phyloP scores from a whole-genome alignment of 768 basidiomycete genomes.

The Xerocomus spinulosus region DNA sequence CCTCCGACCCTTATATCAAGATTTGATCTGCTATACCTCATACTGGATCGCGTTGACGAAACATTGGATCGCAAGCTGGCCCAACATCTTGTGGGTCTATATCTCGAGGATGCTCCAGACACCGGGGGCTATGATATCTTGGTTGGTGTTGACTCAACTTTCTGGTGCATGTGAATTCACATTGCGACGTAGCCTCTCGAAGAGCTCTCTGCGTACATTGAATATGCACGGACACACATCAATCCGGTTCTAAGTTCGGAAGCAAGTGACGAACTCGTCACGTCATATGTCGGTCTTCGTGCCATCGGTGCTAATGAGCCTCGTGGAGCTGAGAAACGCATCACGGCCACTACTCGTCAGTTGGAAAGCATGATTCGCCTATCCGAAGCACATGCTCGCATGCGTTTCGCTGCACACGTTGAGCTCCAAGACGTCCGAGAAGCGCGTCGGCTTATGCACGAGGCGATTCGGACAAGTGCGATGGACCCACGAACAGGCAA shows the following conservation, averaged over 20 bases:
- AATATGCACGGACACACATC: slow-evolving; percentile 82
- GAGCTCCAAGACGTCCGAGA: slow-evolving; percentile 85
- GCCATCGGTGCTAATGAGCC: slow-evolving; percentile 83
- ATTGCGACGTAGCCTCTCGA: slow-evolving; percentile 63
- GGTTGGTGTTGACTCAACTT: slow-evolving; percentile 41
- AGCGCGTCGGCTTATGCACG: slow-evolving; percentile 91
- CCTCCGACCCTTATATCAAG: slow-evolving; percentile 97
- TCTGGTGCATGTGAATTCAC: slow-evolving; percentile 5
- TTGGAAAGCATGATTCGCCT: slow-evolving; percentile 96
- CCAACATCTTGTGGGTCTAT: slow-evolving; percentile 88
- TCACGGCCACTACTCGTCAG: slow-evolving; percentile 97
- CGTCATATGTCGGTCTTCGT: slow-evolving; percentile 90
- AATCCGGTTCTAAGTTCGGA: slow-evolving; percentile 83
- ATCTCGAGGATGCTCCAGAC: slow-evolving; percentile 82
- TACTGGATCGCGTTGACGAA: slow-evolving; percentile 94
- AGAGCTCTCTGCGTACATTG: slow-evolving; percentile 90
- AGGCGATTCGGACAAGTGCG: slow-evolving; percentile 90
- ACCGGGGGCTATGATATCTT: slow-evolving; percentile 62
- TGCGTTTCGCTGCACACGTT: slow-evolving; percentile 88
- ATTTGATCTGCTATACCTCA: slow-evolving; percentile 94
- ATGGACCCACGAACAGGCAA: slow-evolving; percentile 96
- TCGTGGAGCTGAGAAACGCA: slow-evolving; percentile 83
- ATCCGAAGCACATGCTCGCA: slow-evolving; percentile 92
- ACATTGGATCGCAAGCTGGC: slow-evolving; percentile 79
- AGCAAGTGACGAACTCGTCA: slow-evolving; percentile 80